A percentile compares a stretch with the other conserved stretches of the same genome.
Conservation (phyloP, 2,329 filamentous ascomycete species). For the Fusarium liriodendri region DNA sequence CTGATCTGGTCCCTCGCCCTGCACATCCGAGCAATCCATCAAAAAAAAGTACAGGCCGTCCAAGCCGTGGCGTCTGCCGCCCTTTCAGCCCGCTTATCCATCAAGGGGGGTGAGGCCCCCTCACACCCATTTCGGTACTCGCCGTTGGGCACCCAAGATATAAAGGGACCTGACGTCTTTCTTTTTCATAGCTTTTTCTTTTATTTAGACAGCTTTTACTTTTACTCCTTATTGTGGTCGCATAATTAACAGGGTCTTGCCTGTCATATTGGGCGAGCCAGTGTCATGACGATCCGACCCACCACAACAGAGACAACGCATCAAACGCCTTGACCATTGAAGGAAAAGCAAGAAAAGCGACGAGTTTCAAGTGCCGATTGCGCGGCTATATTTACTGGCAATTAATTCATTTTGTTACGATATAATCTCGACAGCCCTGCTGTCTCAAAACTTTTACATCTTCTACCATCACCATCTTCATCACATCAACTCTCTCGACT, state of each 20-base stretch:
- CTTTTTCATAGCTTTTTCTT: too few relatives aligned
- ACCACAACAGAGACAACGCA: constrained; percentile 41
- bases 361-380: neutral
- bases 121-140: constrained; percentile 4
- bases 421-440: constrained; percentile 15
- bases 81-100: constrained; percentile 19
- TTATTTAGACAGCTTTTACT: neutral
- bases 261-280: constrained; percentile 25
- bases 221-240: constrained; percentile 6
- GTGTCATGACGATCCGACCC: constrained; percentile 21
- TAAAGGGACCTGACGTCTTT: constrained; percentile 2
- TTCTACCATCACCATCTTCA: neutral
- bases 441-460: neutral
- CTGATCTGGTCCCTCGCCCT: neutral
- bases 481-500: neutral
- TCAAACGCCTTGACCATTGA: constrained; percentile 24
- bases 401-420: constrained; percentile 14
- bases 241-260: constrained; percentile 28
- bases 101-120: neutral
- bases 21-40: neutral
- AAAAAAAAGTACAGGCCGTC: neutral
- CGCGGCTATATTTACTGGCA: constrained; percentile 12
- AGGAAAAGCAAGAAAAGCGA: constrained; percentile 9
- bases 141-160: constrained; percentile 22
- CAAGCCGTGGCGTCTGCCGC: constrained; percentile 18